phyloP scores from a whole-genome alignment of 495 filamentous ascomycete genomes.

The Penicillium steckii region DNA sequence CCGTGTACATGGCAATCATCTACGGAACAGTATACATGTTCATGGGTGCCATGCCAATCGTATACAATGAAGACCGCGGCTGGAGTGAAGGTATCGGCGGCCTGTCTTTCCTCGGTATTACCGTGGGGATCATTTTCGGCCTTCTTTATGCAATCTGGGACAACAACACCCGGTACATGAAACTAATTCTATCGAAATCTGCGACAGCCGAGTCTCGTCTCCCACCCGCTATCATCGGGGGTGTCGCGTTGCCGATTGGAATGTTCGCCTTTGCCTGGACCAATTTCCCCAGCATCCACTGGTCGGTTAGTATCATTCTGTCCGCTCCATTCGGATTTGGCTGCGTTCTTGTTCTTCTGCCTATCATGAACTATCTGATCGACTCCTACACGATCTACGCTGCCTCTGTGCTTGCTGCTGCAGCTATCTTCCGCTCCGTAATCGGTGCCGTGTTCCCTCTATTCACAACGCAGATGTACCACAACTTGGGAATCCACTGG shows the following conservation, averaged over 20 bases:
- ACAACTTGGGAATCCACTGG: conserved; percentile 68
- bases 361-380: conserved; percentile 67
- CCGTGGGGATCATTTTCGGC: conserved; percentile 8
- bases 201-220: conserved; percentile 22
- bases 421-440: conserved; percentile 55
- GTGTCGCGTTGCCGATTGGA: conserved; percentile 32
- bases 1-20: conserved; percentile 62
- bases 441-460: conserved; percentile 74
- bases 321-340: conserved; percentile 64
- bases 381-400: conserved; percentile 72
- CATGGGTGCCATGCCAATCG: conserved; percentile 71
- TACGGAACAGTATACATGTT: conserved; percentile 73
- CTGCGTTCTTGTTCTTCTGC: conserved; percentile 62
- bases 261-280: conserved; percentile 64
- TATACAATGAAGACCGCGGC: conserved; percentile 65
- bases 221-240: conserved; percentile 31
- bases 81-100: conserved; percentile 65
- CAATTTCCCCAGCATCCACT: conserved; percentile 60
- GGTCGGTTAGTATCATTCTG: conserved; percentile 56
- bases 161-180: conserved; percentile 12
- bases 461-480: conserved; percentile 69
- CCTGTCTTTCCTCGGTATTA: conserved; percentile 56
- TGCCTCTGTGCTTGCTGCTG: conserved; percentile 68
- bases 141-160: conserved; percentile 11
- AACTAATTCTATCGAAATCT: not conserved